Evolutionary conservation across 352 stramenopile species (phyloP).

Genomic region (Halophytophthora polymorphica): DNA sequence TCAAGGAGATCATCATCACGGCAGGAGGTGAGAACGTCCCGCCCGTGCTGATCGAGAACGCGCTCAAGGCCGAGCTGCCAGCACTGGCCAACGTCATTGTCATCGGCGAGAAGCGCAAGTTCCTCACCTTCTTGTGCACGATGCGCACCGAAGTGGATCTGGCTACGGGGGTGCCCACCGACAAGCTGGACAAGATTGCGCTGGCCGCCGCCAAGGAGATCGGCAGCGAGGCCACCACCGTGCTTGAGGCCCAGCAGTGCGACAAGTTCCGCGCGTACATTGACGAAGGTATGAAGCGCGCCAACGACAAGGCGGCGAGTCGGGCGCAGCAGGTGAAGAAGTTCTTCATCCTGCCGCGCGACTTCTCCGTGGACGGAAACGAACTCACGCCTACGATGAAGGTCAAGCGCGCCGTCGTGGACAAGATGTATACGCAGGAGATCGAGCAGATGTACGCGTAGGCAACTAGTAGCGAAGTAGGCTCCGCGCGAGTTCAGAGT

Average conservation of each 20-base stretch:
- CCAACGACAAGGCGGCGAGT: slow-evolving; percentile 50
- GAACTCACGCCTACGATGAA: slow-evolving; percentile 95
- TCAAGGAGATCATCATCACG: slow-evolving; percentile 95
- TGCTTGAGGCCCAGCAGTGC: slow-evolving; percentile 69
- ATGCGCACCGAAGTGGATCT: slow-evolving; percentile 65
- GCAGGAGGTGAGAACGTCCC: slow-evolving; percentile 91
- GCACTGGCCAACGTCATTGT: slow-evolving; percentile 87
- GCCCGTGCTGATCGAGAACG: slow-evolving; percentile 84
- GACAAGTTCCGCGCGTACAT: slow-evolving; percentile 78
- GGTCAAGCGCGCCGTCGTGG: slow-evolving; percentile 87
- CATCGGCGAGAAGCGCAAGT: slow-evolving; percentile 90
- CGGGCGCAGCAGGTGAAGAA: slow-evolving; percentile 71
- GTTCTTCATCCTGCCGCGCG: slow-evolving; percentile 65
- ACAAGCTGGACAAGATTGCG: slow-evolving; percentile 71
- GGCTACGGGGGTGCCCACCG: slow-evolving; percentile 45
- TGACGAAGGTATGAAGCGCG: slow-evolving; percentile 56
- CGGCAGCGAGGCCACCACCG: slow-evolving; percentile 61
- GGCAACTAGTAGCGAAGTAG: too few species aligned
- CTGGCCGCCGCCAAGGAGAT: slow-evolving; percentile 65
- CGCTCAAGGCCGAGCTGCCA: slow-evolving; percentile 79
- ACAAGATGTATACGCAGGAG: slow-evolving; percentile 82
- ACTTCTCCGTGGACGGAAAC: slow-evolving; percentile 86
- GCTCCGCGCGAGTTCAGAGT: too few species aligned
- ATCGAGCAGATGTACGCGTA: slow-evolving; percentile 88
- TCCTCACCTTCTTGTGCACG: slow-evolving; percentile 85